Evolutionary conservation across 2,329 filamentous ascomycete genomes (phyloP), one percentile per base, ranked within the genome.

Genomic region (Neocatenulostroma microsporum): DNA sequence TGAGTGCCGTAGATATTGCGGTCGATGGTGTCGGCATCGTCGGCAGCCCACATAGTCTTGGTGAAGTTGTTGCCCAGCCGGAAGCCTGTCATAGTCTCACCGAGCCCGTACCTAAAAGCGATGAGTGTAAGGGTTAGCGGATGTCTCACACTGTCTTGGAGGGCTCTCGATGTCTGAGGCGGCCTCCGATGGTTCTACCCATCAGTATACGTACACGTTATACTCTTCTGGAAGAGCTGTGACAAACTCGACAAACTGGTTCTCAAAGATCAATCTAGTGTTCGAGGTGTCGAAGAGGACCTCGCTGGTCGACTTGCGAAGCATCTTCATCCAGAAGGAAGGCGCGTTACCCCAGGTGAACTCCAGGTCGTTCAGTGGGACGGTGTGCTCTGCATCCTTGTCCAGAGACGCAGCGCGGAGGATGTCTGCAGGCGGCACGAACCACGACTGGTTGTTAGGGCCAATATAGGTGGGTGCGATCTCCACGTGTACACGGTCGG

Each of bases 221-320:
- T 86, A 86, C 33, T 82, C 72, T 40, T 80, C 69, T 0, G 82
- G 82, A 11, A 86, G 57, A 18, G 68, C 55, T n/a, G 78, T 80
- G 4, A 70, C 70, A 46, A 88, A 80, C 49, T 87, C 83, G 27
- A 87, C 73, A 57, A 85, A 88, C 50, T 88, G 83, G 47, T 87
- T 73, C 52, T 86, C 81, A 50, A 76, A 88, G 0, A 88, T 74
- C 11, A 88, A 60, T 9, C 74, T 70, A 2, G 67, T 74, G 4
- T 76, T 78, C n/a, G 67, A 61, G 0, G 82, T 86, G 9, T 74
- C 72, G 54, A 86, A 87, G 0, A 88, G 61, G 0, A 77, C 68
- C 52, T 87, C 81, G 0, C 74, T 76, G 58, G 55, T 78, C 34
- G 61, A 81, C 58, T 59, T 69, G 41, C 63, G 79, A 43, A 62